A percentile compares a stretch with the other conserved stretches of the same genome.
phyloP scores from a whole-genome alignment of 2,329 filamentous ascomycete genomes.

The Simplicillium sp. region DNA sequence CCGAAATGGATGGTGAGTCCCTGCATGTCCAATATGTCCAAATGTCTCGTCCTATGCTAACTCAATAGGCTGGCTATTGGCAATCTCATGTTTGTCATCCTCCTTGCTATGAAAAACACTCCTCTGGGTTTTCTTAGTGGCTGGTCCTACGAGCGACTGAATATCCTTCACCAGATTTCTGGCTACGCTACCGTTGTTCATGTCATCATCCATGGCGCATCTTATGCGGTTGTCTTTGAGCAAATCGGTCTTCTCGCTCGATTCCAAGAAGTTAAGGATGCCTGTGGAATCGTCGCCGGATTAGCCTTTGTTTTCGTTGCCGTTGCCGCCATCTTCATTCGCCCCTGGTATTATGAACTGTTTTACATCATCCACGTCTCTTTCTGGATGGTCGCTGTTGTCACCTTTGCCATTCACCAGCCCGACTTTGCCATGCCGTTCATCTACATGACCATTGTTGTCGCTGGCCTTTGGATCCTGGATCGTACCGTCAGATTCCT shows the following conservation, averaged over 20 bases:
- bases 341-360: constrained; percentile 42
- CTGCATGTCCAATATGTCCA: not conserved
- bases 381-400: constrained; percentile 37
- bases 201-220: constrained; percentile 33
- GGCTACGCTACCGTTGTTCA: constrained; percentile 38
- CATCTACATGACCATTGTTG: constrained; percentile 29
- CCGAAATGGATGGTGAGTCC: constrained; percentile 26
- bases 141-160: constrained; percentile 50
- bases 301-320: constrained; percentile 34
- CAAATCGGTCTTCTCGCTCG: constrained; percentile 22
- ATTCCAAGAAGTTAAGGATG: constrained; percentile 25
- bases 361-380: constrained; percentile 44
- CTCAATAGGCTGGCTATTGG: constrained; percentile 24
- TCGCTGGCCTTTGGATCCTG: constrained; percentile 36
- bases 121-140: constrained; percentile 42
- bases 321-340: constrained; percentile 30
- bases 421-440: constrained; percentile 32
- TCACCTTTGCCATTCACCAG: constrained; percentile 41
- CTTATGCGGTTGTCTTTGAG: constrained; percentile 33
- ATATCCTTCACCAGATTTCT: constrained; percentile 44
- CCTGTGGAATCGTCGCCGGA: constrained; percentile 34
- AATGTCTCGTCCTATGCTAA: not conserved
- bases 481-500: constrained; percentile 39
- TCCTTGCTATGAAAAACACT: constrained; percentile 49
- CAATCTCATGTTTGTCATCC: constrained; percentile 42